Base-by-base conservation (phyloP, 192 early-diverging fungal genomes). In the Chytriomyces sp. region DNA sequence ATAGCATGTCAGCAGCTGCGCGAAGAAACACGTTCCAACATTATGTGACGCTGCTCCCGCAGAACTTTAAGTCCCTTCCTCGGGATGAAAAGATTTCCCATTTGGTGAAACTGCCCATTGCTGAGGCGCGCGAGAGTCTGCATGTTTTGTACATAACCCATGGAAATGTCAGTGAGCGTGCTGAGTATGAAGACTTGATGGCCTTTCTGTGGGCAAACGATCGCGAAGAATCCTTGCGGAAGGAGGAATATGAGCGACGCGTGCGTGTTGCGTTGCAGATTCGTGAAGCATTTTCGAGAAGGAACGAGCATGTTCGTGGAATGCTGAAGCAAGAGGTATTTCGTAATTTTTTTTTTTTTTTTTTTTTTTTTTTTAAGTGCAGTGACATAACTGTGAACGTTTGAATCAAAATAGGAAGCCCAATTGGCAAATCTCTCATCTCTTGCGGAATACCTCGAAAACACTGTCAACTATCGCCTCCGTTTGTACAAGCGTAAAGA, bases 101-200 rank as follows among this genome's bases (percentile, higher is more conserved):
- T 16, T 57, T 68, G 16, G 45, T 72, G n/a, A 48, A 76, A n/a
- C 20, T 72, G 13, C 57, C 65, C 16, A 28, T 62, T 7, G 26
- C 13, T n/a, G 50, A 75, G 46, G 67, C 66, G 6, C 9, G 71
- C 7, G 65, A 75, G 45, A 57, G 45, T 10, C 50, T 79, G 69
- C 78, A 66, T n/a, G 50, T 72, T 5, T 59, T 68, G 61, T 73
- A 75, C 35, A 16, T 26, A 0, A n/a, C 46, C 9, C 35, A 76
- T 7, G 53, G 53, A 57, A 57, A 20, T 20, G 53, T 57, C 53
- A 9, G 44, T 20, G 73, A 72, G 62, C 20, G 46, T 13, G 49
- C 35, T 43, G 80, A 81, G 28, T 72, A 81, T 53, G 80, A 76
- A 45, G 80, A 72, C 45, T 67, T 73, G 64, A 66, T 75, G 76